These are phyloP conservation scores for Coffea humblotiana DNA, from an alignment of 305 asterid species.

Conservation along the genomic window DNA sequence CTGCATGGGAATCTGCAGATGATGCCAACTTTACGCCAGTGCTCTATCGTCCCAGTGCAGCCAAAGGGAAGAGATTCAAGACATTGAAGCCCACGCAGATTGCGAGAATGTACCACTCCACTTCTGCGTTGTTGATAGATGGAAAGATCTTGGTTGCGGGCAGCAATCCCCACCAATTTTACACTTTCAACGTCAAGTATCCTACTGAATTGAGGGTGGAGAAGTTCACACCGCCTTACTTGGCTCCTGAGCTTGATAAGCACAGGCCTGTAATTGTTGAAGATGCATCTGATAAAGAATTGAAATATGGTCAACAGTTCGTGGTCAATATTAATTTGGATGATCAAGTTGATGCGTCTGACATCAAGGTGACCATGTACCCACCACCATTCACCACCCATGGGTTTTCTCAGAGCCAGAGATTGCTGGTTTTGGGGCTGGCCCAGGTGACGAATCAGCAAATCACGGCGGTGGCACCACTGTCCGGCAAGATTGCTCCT, in stretches of 20 bases:
- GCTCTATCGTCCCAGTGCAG: constrained; percentile 49
- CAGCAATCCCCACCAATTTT: constrained; percentile 67
- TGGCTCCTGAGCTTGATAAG: constrained; percentile 42
- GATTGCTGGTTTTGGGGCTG: constrained; percentile 60
- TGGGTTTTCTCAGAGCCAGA: constrained; percentile 82
- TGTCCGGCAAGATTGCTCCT: constrained; percentile 70
- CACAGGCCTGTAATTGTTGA: constrained; percentile 44
- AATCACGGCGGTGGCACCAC: constrained; percentile 65
- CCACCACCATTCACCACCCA: constrained; percentile 94
- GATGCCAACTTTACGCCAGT: constrained; percentile 61
- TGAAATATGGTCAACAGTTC: constrained; percentile 51
- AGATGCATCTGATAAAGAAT: constrained; percentile 19
- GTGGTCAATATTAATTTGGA: constrained; percentile 20
- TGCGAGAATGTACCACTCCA: constrained; percentile 85
- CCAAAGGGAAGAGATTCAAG: constrained; percentile 48
- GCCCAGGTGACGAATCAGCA: constrained; percentile 4
- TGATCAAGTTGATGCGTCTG: constrained; percentile 5
- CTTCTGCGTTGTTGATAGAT: constrained; percentile 58
- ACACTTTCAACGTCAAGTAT: constrained; percentile 39
- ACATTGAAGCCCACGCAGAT: constrained; percentile 50
- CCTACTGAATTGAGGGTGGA: constrained; percentile 81
- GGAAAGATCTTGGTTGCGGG: constrained; percentile 71
- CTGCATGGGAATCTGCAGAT: constrained; percentile 76
- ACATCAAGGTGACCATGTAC: constrained; percentile 64
- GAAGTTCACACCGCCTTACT: constrained; percentile 80